Percentiles rank a stretch among this genome's conserved stretches.
phyloP scores from a whole-genome alignment of 2,329 filamentous ascomycete genomes.

The Mariannaea elegans region DNA sequence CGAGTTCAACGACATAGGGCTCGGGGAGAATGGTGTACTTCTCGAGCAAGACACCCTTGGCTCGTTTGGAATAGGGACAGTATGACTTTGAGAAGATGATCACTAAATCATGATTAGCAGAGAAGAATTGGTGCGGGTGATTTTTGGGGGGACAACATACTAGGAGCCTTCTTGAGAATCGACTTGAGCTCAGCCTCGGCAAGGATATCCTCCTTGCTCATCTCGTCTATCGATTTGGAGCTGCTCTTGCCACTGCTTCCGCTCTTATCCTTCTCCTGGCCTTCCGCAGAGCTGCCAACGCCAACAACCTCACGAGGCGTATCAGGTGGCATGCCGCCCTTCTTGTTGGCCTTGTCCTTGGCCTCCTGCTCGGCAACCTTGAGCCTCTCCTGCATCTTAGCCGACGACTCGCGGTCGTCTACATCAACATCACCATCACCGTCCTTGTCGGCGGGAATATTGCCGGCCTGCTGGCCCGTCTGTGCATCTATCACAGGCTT shows the following conservation, averaged over 20 bases:
- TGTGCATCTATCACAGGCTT: conserved; percentile 54
- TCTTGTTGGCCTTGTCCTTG: conserved; percentile 74
- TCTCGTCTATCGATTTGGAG: conserved; percentile 52
- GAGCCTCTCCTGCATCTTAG: conserved; percentile 67
- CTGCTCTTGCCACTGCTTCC: conserved; percentile 25
- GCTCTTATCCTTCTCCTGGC: conserved; percentile 51
- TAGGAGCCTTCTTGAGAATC: conserved; percentile 85
- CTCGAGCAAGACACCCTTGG: conserved; percentile 85
- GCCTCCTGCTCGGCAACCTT: conserved; percentile 74
- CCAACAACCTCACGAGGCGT: conserved; percentile 66
- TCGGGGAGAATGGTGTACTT: conserved; percentile 84
- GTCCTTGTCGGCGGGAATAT: conserved; percentile 58
- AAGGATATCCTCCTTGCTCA: conserved; percentile 66
- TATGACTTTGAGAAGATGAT: conserved; percentile 97
- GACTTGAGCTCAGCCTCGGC: conserved; percentile 76
- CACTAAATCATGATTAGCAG: conserved; percentile 60
- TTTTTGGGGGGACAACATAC: conserved; percentile 59
- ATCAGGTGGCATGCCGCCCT: conserved; percentile 69
- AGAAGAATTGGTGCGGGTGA: neutral
- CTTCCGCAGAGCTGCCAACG: conserved; percentile 64
- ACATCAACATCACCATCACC: conserved; percentile 65
- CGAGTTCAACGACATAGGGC: conserved; percentile 90
- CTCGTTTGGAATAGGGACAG: conserved; percentile 85
- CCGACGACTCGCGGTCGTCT: conserved; percentile 61
- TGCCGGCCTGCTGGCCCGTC: conserved; percentile 48